Base-by-base conservation (phyloP, 2,329 filamentous ascomycete genomes). In the Scleromitrula shiraiana region DNA sequence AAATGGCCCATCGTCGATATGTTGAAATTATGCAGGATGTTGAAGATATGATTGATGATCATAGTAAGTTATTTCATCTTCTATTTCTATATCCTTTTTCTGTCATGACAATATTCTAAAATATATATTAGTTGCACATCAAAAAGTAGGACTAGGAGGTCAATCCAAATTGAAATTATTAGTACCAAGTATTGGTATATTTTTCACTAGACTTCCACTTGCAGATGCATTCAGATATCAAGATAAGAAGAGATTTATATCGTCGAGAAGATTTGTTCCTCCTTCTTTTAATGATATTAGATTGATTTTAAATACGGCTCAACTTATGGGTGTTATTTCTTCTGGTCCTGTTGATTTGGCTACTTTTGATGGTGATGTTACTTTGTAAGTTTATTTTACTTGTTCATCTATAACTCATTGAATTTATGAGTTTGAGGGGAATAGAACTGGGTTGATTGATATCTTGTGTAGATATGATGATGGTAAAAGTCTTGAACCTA, bases 281-380 rank as follows among this genome's bases (percentile, higher is more conserved):
- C 93, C 93, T 0, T 95, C 88, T 1, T 98, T 98, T 76, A 98
- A 98, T 68, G 93, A 98, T 64, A 82, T 98, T 50, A 82, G 93
- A 2, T 75, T 96, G 20, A 85, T 95, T 43, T 78, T 98, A 57
- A 98, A 98, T 69, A 93, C 93, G 32, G 90, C 93, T 15, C 93
- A 98, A 68, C 75, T 91, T 51, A 89, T 96, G 82, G 88, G 88
- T 32, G 78, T 97, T n/a, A 84, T 88, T 14, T 80, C 79, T 20
- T 71, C 73, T 37, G 83, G 85, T 19, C 76, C 80, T 4, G 75
- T 96, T 7, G 82, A 93, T 58, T 76, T 98, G 4, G 83, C 95
- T 46, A 98, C 93, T 0, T 98, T 98, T 64, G 93, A 98, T 66
- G 93, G 93, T 67, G 93, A 98, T 67, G 89, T 98, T 42, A 98